These are phyloP conservation scores for Fusarium fracticaudum DNA, from an alignment of 2,329 filamentous ascomycete species.

Conservation along the genomic window DNA sequence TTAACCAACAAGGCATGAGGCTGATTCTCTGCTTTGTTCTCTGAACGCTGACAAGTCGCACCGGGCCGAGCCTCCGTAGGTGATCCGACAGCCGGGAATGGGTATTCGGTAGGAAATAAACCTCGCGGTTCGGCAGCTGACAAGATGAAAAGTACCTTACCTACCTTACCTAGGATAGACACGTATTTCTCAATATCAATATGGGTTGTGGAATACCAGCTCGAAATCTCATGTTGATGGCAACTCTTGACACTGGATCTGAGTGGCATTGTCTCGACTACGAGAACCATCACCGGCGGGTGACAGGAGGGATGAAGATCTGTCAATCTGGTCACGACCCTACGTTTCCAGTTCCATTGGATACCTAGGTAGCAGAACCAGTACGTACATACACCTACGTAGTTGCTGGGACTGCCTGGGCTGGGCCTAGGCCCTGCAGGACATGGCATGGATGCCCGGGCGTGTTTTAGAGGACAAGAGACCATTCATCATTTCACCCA, in stretches of 20 bases:
- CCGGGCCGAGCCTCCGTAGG: slow-evolving; percentile 23
- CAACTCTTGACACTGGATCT: not conserved
- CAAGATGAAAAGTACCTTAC: not conserved
- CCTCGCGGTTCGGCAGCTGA: not conserved
- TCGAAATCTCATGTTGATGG: not conserved
- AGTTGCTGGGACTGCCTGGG: slow-evolving; percentile 14
- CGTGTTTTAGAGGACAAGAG: slow-evolving; percentile 2
- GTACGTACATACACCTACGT: not conserved
- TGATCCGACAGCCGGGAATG: slow-evolving; percentile 8
- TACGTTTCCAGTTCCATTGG: slow-evolving; percentile 5
- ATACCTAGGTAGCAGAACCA: not conserved
- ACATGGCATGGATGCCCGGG: slow-evolving; percentile 16
- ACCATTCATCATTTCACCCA: slow-evolving; percentile 10
- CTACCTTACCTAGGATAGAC: not conserved
- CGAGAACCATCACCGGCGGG: not conserved
- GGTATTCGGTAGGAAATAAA: slow-evolving; percentile 9
- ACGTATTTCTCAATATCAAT: not conserved
- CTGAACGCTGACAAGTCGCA: not conserved
- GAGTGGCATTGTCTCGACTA: not conserved
- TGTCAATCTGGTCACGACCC: slow-evolving; percentile 16
- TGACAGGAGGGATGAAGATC: not conserved
- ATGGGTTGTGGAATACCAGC: not conserved
- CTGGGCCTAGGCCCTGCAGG: slow-evolving; percentile 36
- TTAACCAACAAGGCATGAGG: not conserved
- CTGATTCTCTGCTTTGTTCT: not conserved